These are phyloP conservation scores for Aspergillus arachidicola DNA, from an alignment of 2,329 filamentous ascomycete species.

Conservation along the genomic window DNA sequence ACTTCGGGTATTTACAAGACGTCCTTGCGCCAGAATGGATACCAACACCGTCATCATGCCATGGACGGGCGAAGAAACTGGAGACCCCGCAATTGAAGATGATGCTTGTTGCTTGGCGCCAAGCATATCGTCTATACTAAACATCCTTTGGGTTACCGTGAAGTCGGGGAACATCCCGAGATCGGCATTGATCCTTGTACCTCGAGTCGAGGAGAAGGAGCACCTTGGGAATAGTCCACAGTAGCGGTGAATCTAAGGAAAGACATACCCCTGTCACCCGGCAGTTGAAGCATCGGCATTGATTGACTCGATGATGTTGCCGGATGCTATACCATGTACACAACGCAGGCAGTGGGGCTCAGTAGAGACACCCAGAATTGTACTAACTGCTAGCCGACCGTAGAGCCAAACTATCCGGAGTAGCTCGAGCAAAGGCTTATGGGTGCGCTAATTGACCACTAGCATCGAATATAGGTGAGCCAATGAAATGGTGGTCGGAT, in stretches of 20 bases:
- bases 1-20: neutral
- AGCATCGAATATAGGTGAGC: neutral
- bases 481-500: too few relatives aligned
- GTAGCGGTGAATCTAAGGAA: neutral
- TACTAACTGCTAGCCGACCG: neutral
- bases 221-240: neutral
- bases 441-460: neutral
- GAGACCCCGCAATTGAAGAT: neutral
- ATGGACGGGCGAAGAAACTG: neutral
- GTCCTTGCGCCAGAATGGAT: neutral
- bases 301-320: neutral
- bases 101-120: neutral
- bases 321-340: neutral
- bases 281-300: neutral
- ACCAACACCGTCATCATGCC: neutral
- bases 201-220: neutral
- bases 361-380: neutral
- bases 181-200: neutral
- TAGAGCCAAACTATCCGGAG: neutral
- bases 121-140: neutral
- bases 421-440: neutral
- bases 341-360: neutral
- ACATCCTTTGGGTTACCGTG: neutral
- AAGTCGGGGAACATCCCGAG: neutral
- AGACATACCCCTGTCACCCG: neutral